Percentiles rank a stretch among this genome's conserved stretches.
Conservation (phyloP, 2,329 filamentous ascomycete genomes). For the Daldinia sp. region DNA sequence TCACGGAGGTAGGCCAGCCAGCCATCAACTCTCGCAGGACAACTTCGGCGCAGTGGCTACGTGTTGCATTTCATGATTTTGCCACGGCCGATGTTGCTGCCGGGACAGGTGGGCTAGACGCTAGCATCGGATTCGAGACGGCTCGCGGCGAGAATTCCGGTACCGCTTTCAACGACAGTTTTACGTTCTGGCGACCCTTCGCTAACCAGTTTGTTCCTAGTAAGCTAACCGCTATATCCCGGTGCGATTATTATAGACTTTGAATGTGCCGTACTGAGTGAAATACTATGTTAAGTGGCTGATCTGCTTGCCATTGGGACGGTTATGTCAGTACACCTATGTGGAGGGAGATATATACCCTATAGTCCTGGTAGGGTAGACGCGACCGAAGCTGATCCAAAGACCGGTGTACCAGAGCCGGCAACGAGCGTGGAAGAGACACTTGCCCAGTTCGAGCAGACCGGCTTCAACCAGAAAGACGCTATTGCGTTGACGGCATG, state of each 20-base stretch:
- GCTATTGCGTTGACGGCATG: slow-evolving; percentile 43
- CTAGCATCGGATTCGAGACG: slow-evolving; percentile 45
- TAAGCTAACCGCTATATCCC: slow-evolving; percentile 25
- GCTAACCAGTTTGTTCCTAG: slow-evolving; percentile 44
- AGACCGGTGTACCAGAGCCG: slow-evolving; percentile 43
- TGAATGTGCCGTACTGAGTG: slow-evolving; percentile 5
- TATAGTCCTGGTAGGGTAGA: slow-evolving; percentile 43
- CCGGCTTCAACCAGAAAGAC: slow-evolving; percentile 42
- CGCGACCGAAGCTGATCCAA: slow-evolving; percentile 40
- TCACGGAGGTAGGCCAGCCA: slow-evolving; percentile 37
- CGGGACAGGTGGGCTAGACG: slow-evolving; percentile 44
- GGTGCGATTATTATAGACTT: background rate
- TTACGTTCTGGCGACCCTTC: slow-evolving; percentile 43
- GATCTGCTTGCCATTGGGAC: slow-evolving; percentile 44
- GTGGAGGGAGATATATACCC: slow-evolving; percentile 41
- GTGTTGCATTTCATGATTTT: slow-evolving; percentile 45
- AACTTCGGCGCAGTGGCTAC: slow-evolving; percentile 43
- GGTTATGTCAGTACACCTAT: slow-evolving; percentile 44
- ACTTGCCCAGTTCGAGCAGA: slow-evolving; percentile 37
- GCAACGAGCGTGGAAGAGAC: slow-evolving; percentile 40
- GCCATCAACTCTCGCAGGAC: slow-evolving; percentile 40
- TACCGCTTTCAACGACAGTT: slow-evolving; percentile 44
- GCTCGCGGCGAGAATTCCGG: slow-evolving; percentile 42
- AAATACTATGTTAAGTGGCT: slow-evolving; percentile 36
- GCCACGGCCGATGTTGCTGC: slow-evolving; percentile 39